Evolutionary conservation across 805 yeast species (phyloP), one percentile per base, ranked within the genome.

Genomic region (Candida fluviatilis): DNA sequence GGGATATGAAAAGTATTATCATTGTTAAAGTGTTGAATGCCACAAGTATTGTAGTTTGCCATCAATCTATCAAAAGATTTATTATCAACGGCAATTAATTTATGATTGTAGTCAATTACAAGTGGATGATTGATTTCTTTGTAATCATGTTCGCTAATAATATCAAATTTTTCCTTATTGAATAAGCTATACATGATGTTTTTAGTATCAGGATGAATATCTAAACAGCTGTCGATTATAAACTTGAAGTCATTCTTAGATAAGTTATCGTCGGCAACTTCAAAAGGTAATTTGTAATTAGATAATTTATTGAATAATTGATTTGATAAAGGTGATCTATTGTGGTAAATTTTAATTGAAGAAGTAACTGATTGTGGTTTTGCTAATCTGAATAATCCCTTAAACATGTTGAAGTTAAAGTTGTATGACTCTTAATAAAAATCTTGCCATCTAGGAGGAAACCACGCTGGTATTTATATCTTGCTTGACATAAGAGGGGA

Each of bases 81-180:
- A 33, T 61, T 66, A 43, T 64, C 68, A 36, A 58, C 62, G 10
- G 71, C 73, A 35, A 68, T 55, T 50, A 68, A 59, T 38, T 58
- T 52, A 51, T 68, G 60, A 18, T 50, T 48, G 51, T 60, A 62
- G 53, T 68, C 74, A 37, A 65, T 59, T 16, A 66, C 42, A 37
- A 58, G 45, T 7, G 61, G 60, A 5, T 48, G 52, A 27, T 43
- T 30, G 29, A 47, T 42, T n/a, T 42, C 19, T 25, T 33, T 37
- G 12, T 18, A 24, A 16, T 40, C 29, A 15, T 14, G 18, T 16
- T 33, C 18, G 18, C 31, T 12, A 25, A 49, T 41, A n/a, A 37
- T 31, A 8, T 40, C 31, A 31, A 48, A 51, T 19, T 47, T 45
- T 8, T 30, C 40, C 26, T 37, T 30, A 29, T 27, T 33, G 13